A percentile compares a stretch with the other conserved stretches of the same genome.
Conservation (phyloP, 176 grass and related monocot species). For the Avena insularis region DNA sequence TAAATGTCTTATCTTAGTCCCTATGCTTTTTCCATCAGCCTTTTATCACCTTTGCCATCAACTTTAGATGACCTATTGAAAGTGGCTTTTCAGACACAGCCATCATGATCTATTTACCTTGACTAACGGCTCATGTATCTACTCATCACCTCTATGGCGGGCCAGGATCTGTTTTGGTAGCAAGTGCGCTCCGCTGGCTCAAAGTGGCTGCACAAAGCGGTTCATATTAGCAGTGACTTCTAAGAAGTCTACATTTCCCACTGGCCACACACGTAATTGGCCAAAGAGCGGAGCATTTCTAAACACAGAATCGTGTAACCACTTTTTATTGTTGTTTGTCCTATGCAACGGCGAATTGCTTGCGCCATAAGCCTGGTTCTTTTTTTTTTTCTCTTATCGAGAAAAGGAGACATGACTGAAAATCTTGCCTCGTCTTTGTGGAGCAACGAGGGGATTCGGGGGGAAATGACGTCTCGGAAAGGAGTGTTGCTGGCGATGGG, state of each 20-base stretch:
- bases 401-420: not conserved
- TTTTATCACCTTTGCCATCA: not conserved
- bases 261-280: slow-evolving; percentile 29
- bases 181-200: slow-evolving; percentile 27
- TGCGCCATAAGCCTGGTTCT: not conserved
- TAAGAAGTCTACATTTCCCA: slow-evolving; percentile 47
- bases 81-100: slow-evolving; percentile 40
- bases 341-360: slow-evolving; percentile 8
- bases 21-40: not conserved
- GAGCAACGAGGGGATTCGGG: slow-evolving; percentile 14
- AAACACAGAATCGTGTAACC: slow-evolving; percentile 40
- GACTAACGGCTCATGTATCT: slow-evolving; percentile 35
- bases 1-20: slow-evolving; percentile 2
- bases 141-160: slow-evolving; percentile 1
- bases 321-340: slow-evolving; percentile 25
- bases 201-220: not conserved
- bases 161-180: slow-evolving; percentile 32
- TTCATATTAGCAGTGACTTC: slow-evolving; percentile 28
- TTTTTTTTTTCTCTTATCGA: not conserved
- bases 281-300: slow-evolving; percentile 49
- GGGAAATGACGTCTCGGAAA: too few relatives aligned
- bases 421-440: slow-evolving; percentile 39
- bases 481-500: too few relatives aligned
- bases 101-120: slow-evolving; percentile 40
- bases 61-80: slow-evolving; percentile 34